Conservation (phyloP, 106 monocot species). For the Hemerocallis citrina region DNA sequence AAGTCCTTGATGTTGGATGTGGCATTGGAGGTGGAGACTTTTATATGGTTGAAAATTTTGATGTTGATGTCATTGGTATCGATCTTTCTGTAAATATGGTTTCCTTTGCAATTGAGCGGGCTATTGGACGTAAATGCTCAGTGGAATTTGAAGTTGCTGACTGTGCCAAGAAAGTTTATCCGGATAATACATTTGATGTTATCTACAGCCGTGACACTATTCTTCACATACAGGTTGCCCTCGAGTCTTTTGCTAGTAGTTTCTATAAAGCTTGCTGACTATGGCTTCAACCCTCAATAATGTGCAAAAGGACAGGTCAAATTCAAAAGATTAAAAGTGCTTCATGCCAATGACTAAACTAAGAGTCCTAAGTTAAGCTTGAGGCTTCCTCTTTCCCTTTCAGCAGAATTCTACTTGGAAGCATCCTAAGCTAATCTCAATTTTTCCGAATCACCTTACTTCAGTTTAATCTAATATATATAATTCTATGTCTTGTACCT, state of each 20-base stretch:
- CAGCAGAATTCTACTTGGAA: too few species aligned
- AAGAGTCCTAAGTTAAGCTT: too few species aligned
- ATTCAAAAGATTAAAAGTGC: too few species aligned
- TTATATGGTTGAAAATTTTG: constrained; percentile 65
- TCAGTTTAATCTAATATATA: too few species aligned
- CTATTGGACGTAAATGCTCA: constrained; percentile 61
- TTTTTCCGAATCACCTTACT: too few species aligned
- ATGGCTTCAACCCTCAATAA: too few species aligned
- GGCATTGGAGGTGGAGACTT: constrained; percentile 78
- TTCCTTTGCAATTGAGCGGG: constrained; percentile 64
- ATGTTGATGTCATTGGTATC: constrained; percentile 60
- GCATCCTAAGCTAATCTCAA: too few species aligned
- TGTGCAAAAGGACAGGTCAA: too few species aligned
- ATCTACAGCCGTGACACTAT: constrained; percentile 74
- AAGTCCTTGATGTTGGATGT: constrained; percentile 73
- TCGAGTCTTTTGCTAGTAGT: background rate
- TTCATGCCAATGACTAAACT: too few species aligned
- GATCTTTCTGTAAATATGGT: constrained; percentile 76
- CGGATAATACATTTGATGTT: constrained; percentile 54
- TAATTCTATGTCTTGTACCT: too few species aligned
- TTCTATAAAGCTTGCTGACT: background rate
- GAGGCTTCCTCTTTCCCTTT: too few species aligned
- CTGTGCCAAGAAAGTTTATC: constrained; percentile 51
- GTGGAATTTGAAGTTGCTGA: constrained; percentile 66
- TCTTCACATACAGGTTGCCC: constrained; percentile 53